These are phyloP conservation scores for Fusarium pseudograminearum DNA, from an alignment of 2,329 filamentous ascomycete genomes.

Conservation along the genomic window DNA sequence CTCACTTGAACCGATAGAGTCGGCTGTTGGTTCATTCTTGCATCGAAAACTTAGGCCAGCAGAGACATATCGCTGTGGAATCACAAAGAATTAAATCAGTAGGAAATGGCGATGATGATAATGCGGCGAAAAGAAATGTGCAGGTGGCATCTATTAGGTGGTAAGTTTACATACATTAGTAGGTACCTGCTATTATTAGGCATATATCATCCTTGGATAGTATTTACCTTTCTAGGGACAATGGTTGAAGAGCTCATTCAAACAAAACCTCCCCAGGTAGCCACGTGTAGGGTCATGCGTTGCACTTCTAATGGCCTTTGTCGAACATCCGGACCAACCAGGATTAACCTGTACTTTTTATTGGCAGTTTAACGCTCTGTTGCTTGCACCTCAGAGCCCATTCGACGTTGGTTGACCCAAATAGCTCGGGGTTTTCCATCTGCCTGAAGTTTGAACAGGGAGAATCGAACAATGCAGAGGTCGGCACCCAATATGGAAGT, in stretches of 20 bases:
- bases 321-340: too few relatives aligned
- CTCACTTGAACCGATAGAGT: not conserved
- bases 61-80: not conserved
- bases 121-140: not conserved
- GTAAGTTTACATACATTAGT: not conserved
- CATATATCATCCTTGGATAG: not conserved
- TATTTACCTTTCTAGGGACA: not conserved
- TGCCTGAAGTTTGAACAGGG: not conserved
- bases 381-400: not conserved
- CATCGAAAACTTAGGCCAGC: not conserved
- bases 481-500: not conserved
- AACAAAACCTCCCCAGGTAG: not conserved
- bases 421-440: not conserved
- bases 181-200: not conserved
- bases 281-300: not conserved
- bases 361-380: not conserved
- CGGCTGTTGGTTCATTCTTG: not conserved
- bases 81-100: not conserved
- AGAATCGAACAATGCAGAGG: not conserved
- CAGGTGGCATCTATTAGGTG: not conserved
- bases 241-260: not conserved
- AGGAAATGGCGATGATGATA: not conserved
- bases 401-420: not conserved
- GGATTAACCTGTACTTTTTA: not conserved
- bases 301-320: not conserved